phyloP scores from a whole-genome alignment of 208 protist species.

The Endotrypanum monterogeii region DNA sequence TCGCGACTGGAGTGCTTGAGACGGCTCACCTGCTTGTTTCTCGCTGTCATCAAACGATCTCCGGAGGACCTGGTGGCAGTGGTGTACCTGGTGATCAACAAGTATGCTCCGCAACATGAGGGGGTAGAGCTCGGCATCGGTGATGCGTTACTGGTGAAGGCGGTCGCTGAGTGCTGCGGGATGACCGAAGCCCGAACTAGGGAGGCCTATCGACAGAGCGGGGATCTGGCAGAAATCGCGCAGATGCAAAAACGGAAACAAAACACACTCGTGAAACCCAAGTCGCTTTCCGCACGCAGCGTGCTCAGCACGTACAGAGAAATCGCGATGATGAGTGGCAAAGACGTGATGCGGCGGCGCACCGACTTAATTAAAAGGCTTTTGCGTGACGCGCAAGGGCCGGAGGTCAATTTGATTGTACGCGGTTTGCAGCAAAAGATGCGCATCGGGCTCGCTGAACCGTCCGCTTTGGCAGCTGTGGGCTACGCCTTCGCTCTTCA shows the following conservation, averaged over 20 bases:
- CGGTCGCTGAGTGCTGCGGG: slow-evolving; percentile 95
- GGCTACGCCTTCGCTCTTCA: slow-evolving; percentile 93
- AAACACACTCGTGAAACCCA: slow-evolving; percentile 90
- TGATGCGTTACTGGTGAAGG: slow-evolving; percentile 95
- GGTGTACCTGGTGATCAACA: slow-evolving; percentile 96
- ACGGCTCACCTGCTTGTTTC: slow-evolving; percentile 85
- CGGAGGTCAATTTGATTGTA: slow-evolving; percentile 96
- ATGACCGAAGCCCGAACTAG: slow-evolving; percentile 83
- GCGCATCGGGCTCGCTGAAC: slow-evolving; percentile 97
- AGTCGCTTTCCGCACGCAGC: slow-evolving; percentile 85
- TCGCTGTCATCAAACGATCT: slow-evolving; percentile 79
- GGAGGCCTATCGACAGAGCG: slow-evolving; percentile 86
- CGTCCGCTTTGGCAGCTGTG: slow-evolving; percentile 94
- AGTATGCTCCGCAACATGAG: slow-evolving; percentile 95
- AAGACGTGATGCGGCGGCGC: slow-evolving; percentile 90
- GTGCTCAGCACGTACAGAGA: slow-evolving; percentile 92
- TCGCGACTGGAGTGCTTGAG: slow-evolving; percentile 90
- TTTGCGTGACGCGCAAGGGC: slow-evolving; percentile 88
- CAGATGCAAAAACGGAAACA: slow-evolving; percentile 86
- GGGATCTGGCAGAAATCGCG: slow-evolving; percentile 97
- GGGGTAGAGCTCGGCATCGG: slow-evolving; percentile 98
- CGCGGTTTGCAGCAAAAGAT: slow-evolving; percentile 97
- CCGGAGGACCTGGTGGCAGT: slow-evolving; percentile 88
- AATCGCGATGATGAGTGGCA: slow-evolving; percentile 93
- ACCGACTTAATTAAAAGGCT: slow-evolving; percentile 93